Percentiles rank a stretch among this genome's conserved stretches.
Evolutionary conservation across 2,329 filamentous ascomycete species (phyloP).

Genomic region (Blumeria hordei): DNA sequence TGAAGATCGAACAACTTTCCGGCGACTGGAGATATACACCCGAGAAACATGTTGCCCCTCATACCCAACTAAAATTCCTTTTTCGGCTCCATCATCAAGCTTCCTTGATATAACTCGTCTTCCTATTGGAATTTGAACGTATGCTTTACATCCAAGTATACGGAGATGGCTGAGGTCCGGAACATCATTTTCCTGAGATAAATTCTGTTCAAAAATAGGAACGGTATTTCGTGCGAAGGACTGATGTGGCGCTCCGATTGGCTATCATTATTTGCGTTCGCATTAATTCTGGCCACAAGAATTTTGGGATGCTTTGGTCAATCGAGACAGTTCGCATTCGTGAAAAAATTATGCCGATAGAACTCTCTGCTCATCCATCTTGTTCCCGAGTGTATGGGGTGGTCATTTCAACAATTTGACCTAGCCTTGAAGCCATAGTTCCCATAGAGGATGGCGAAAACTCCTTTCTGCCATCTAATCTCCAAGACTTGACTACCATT

Average conservation of each 20-base stretch:
- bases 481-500: no score
- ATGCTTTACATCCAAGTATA: neutral
- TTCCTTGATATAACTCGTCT: neutral
- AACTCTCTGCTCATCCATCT: no score
- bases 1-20: neutral
- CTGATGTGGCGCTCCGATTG: neutral
- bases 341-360: no score
- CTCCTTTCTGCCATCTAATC: no score
- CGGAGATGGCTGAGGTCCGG: neutral
- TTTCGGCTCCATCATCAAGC: neutral
- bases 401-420: no score
- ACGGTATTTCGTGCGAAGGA: neutral
- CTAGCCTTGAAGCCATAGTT: no score
- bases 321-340: no score
- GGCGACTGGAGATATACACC: neutral
- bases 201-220: neutral
- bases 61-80: neutral
- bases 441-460: no score
- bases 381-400: no score
- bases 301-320: no score
- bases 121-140: neutral
- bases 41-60: neutral
- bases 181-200: no score
- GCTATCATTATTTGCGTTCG: neutral
- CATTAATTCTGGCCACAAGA: no score